Base-by-base conservation (phyloP, 1,139 yeast species). In the Candida anutae region DNA sequence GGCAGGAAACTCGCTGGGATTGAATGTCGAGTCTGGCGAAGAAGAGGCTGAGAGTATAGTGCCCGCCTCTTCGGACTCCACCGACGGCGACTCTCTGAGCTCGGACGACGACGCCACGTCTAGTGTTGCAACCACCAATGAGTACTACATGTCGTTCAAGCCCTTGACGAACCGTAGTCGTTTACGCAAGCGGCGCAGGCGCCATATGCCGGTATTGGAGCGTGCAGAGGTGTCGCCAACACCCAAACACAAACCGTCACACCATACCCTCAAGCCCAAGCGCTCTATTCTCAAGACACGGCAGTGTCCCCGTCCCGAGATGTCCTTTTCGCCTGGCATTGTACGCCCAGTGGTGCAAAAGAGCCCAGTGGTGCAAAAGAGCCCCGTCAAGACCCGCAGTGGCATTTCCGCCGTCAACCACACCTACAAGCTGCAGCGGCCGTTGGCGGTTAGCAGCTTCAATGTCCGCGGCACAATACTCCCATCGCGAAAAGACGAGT, bases 211-310 rank as follows among this genome's bases (percentile, higher is more conserved):
- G 13, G 18, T 13, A 11, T 29, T 6, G 22, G 27, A 32, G 6
- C 14, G 15, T 35, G 32, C 22, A 28, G 26, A 28, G 17, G 24
- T 25, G 24, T 59, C 67, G 1, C 69, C 69, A 0, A 58, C 63
- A 0, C 70, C 68, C 0, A 64, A 63, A 33, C 67, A 61, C 33
- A 52, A 55, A 30, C 72, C 72, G 3, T 59, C 65, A 11, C 72
- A 65, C 39, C 60, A 58, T 27, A 53, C 48, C 2, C 44, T 65
- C 22, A 57, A 62, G 37, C 72, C 72, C 1, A 61, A 62, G 39
- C 46, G 55, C 22, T 58, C 67, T 6, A 65, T 65, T 13, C 45
- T 65, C 33, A 65, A 65, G 42, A 39, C 42, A 15, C 28, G 37
- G 2, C n/a, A n/a, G n/a, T n/a, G n/a, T n/a, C n/a, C n/a, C n/a